Evolutionary conservation across 805 yeast genomes (phyloP), one percentile per base, ranked within the genome.

Genomic region (Candida orba): DNA sequence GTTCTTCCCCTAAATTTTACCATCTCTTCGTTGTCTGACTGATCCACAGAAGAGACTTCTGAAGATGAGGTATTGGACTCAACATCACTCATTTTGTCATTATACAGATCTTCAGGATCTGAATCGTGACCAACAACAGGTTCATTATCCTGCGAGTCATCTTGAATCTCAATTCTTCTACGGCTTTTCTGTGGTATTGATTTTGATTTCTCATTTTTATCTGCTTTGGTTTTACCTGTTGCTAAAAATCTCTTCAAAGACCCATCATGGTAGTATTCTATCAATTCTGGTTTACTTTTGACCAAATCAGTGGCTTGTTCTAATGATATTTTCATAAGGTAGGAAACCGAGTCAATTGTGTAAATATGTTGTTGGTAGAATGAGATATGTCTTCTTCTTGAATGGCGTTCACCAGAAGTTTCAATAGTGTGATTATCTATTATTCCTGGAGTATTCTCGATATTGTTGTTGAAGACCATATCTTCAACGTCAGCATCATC

Each of bases 241-340:
- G 35, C 36, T 34, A 50, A 42, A 40, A 43, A 48, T 15, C 34
- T 51, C 41, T 37, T 41, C 27, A 53, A 48, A 36, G 49, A 52
- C 35, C 53, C 58, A 49, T 48, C 51, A 53, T 48, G 66, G 50
- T 48, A 62, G 58, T 48, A 57, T 20, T 49, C 58, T 43, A 50
- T 53, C 41, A 52, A 48, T n/a, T 46, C 48, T 8, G 53, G 56
- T 10, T 51, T 53, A 5, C 40, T 36, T n/a, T 47, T 45, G 20
- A 57, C 59, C 23, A 55, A 25, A 9, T 46, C 51, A 7, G 53
- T 42, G 0, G 61, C 61, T 8, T 48, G 44, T 20, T 49, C 55
- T 1, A 35, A 24, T 8, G 52, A 40, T 4, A 56, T 48, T 18
- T 41, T 47, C 12, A 57, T 42, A 15, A 42, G 37, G 33, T 54